phyloP scores from a whole-genome alignment of 257 asterid species.

The Plantago ovata region DNA sequence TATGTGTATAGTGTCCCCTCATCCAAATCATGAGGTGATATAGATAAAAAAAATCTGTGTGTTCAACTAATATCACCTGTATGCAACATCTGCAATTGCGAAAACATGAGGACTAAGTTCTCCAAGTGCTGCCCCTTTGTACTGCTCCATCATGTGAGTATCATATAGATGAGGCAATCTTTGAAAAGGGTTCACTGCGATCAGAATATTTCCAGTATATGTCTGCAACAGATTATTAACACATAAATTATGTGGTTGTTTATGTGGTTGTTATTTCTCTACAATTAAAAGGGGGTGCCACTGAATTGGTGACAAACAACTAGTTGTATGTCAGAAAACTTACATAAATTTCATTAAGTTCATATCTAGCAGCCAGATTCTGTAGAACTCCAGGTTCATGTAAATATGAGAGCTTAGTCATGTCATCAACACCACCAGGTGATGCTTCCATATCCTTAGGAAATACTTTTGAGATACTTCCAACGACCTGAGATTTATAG shows the following conservation, averaged over 20 bases:
- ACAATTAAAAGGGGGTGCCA: too few relatives aligned
- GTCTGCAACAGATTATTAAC: slow-evolving; percentile 58
- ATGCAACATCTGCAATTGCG: slow-evolving; percentile 96
- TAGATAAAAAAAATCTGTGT: slow-evolving; percentile 11
- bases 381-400: slow-evolving; percentile 99
- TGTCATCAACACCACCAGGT: slow-evolving; percentile 99
- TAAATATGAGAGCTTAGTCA: slow-evolving; percentile 98
- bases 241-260: slow-evolving; percentile 8
- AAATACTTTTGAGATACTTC: slow-evolving; percentile 73
- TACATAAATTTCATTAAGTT: slow-evolving; percentile 96
- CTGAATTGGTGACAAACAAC: slow-evolving; percentile 12
- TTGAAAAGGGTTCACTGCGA: slow-evolving; percentile 97
- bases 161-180: slow-evolving; percentile 96
- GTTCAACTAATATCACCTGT: slow-evolving; percentile 46
- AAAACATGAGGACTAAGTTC: slow-evolving; percentile 99
- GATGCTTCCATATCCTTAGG: slow-evolving; percentile 97
- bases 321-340: slow-evolving; percentile 25
- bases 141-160: slow-evolving; percentile 99
- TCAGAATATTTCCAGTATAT: slow-evolving; percentile 95
- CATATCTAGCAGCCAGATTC: slow-evolving; percentile 92
- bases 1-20: slow-evolving; percentile 3
- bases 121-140: slow-evolving; percentile 96
- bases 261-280: slow-evolving; percentile 4
- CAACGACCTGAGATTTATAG: slow-evolving; percentile 55
- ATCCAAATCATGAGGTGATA: slow-evolving; percentile 11